A percentile compares a stretch with the other conserved stretches of the same genome.
Conservation (phyloP, 352 stramenopile genomes). For the Blastocystis sp. region DNA sequence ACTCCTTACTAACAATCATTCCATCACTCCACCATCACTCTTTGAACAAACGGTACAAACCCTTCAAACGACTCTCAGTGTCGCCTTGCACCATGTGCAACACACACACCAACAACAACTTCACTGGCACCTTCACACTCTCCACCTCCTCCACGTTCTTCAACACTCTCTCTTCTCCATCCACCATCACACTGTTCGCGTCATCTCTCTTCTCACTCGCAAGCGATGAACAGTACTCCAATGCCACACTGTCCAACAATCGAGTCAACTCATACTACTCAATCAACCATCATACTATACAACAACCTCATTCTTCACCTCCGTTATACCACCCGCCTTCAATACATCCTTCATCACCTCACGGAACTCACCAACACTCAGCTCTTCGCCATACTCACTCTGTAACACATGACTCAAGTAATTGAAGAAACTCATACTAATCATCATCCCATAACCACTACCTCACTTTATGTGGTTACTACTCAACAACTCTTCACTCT, state of each 20-base stretch:
- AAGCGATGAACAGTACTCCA: background rate
- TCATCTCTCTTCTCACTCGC: background rate
- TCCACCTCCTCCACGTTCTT: background rate
- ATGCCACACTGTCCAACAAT: background rate
- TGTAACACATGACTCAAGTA: background rate
- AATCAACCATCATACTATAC: background rate
- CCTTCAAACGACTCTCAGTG: background rate
- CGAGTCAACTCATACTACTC: background rate
- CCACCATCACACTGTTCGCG: background rate
- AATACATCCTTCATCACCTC: conserved; percentile 32
- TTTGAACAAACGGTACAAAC: conserved; percentile 35
- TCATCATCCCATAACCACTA: background rate
- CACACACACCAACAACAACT: background rate
- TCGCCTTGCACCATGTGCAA: background rate
- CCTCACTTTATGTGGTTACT: conserved; percentile 17
- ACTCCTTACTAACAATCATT: background rate
- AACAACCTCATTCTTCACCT: background rate
- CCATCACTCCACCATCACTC: background rate
- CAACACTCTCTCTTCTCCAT: too few species aligned
- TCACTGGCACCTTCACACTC: conserved; percentile 21
- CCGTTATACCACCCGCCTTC: background rate
- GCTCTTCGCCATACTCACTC: background rate
- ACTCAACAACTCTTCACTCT: background rate
- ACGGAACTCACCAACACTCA: conserved; percentile 17
- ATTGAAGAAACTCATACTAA: background rate